A percentile compares a stretch with the other conserved stretches of the same genome.
These are phyloP conservation scores for Circinella umbellata DNA, from an alignment of 371 early-diverging fungal species.

Conservation along the genomic window DNA sequence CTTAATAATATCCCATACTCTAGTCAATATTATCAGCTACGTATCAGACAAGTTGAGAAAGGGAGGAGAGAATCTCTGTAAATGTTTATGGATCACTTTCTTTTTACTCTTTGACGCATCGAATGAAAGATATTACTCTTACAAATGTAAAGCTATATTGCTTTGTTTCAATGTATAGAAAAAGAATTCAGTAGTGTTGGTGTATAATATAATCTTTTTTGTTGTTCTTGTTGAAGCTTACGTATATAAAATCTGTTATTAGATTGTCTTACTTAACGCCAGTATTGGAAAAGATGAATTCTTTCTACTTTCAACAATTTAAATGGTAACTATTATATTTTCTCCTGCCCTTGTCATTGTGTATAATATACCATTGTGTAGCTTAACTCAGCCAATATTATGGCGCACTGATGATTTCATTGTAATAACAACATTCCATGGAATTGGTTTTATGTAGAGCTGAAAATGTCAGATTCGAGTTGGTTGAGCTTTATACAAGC, in stretches of 20 bases:
- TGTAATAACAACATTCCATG: slow-evolving; percentile 1
- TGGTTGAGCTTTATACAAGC: background rate
- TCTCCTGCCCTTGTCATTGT: background rate
- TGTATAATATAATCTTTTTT: background rate
- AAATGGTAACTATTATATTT: slow-evolving; percentile 1
- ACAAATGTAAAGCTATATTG: too few species aligned
- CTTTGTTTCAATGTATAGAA: too few species aligned
- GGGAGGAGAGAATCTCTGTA: background rate
- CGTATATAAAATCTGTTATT: background rate
- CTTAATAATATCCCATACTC: too few species aligned
- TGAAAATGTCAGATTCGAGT: background rate
- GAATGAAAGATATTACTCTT: background rate
- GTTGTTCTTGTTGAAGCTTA: background rate
- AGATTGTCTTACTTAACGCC: background rate
- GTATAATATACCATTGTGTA: background rate
- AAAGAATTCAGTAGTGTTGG: too few species aligned
- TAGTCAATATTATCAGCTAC: too few species aligned
- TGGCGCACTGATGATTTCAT: background rate
- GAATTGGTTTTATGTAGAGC: background rate
- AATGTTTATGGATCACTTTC: background rate
- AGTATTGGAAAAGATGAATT: background rate
- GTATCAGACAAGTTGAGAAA: background rate
- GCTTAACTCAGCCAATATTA: background rate
- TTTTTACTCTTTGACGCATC: background rate
- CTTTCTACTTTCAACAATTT: background rate